Conservation (phyloP, 306 rosid genomes). For the Pueraria montana region DNA sequence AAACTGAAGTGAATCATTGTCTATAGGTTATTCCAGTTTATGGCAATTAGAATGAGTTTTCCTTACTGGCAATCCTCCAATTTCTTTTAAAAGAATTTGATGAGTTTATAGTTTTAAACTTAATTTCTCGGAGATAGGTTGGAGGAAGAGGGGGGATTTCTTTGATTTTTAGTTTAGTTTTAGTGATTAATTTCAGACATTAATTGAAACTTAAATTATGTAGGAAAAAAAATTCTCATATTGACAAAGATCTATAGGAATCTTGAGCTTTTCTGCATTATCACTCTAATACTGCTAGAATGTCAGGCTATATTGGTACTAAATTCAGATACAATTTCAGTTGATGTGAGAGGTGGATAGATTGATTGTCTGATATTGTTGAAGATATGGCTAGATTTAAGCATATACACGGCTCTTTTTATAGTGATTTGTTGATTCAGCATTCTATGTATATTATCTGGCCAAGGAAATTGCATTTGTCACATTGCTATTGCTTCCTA, state of each 20-base stretch:
- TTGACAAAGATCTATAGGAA: constrained; percentile 5
- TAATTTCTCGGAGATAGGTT: not conserved
- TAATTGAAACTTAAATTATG: constrained; percentile 15
- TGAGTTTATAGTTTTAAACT: not conserved
- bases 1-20: constrained; percentile 25
- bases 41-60: not conserved
- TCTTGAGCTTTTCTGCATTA: constrained; percentile 10
- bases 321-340: not conserved
- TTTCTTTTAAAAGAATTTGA: not conserved
- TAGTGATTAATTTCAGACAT: not conserved
- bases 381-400: not conserved
- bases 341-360: constrained; percentile 16
- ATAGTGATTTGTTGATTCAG: constrained; percentile 16
- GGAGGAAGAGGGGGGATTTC: not conserved
- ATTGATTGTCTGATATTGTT: constrained; percentile 9
- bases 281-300: constrained; percentile 15
- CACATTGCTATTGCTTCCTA: not conserved
- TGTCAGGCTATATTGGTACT: not conserved
- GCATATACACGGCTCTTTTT: constrained; percentile 8
- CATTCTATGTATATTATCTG: constrained; percentile 2
- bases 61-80: constrained; percentile 1
- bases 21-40: not conserved
- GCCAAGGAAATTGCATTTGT: constrained; percentile 15
- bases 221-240: not conserved
- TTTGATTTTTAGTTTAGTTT: not conserved